A percentile compares a stretch with the other conserved stretches of the same genome.
These are phyloP conservation scores for Tinospora cordifolia DNA, from an alignment of 164 flowering plant genomes.

Conservation along the genomic window DNA sequence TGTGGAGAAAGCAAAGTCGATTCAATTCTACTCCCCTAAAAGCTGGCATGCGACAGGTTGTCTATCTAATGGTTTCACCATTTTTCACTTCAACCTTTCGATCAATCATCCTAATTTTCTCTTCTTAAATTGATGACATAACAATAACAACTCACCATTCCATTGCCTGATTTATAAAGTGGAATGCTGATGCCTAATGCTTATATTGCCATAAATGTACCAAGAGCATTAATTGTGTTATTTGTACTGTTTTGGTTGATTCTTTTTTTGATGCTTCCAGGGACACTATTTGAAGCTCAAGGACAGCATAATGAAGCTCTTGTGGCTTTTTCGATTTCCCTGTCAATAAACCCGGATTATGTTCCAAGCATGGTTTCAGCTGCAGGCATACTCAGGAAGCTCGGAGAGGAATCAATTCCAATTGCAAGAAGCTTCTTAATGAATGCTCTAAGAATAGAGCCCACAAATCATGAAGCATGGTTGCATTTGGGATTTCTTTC, in stretches of 20 bases:
- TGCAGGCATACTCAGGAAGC: conserved; percentile 55
- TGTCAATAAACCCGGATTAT: conserved; percentile 76
- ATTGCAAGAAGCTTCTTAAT: conserved; percentile 73
- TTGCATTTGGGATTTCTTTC: conserved; percentile 63
- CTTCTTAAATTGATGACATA: too few relatives aligned
- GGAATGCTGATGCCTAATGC: too few relatives aligned
- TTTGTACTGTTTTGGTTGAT: not conserved
- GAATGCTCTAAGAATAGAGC: conserved; percentile 73
- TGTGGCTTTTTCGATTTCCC: conserved; percentile 53
- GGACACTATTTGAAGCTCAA: conserved; percentile 50
- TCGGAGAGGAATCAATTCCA: conserved; percentile 41
- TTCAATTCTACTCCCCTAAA: conserved; percentile 43
- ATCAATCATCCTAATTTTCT: not conserved
- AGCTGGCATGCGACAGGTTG: conserved; percentile 81
- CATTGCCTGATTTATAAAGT: not conserved
- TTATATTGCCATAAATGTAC: too few relatives aligned
- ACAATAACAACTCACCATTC: not conserved
- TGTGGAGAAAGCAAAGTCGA: conserved; percentile 56
- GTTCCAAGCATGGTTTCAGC: conserved; percentile 78
- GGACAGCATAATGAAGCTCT: conserved; percentile 69
- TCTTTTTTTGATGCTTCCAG: conserved; percentile 27
- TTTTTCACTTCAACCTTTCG: not conserved
- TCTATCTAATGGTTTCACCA: not conserved
- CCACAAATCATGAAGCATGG: conserved; percentile 89
- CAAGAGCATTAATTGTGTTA: too few relatives aligned